A percentile compares a stretch with the other conserved stretches of the same genome.
Conservation (phyloP, 177 flowering plant species). For the Vitis hybrid region DNA sequence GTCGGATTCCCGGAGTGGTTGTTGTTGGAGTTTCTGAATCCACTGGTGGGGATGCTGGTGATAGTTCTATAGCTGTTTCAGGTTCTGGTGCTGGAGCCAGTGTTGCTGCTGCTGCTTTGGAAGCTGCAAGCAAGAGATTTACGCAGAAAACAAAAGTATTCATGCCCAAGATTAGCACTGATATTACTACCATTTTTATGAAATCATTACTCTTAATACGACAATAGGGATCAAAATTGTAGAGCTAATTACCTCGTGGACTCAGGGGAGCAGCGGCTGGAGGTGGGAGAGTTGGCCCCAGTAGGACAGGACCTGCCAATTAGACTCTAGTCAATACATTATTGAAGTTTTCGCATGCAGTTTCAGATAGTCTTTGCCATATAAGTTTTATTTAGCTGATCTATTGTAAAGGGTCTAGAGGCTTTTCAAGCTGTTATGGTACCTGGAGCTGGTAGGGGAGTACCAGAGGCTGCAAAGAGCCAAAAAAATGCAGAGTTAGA, state of each 20-base stretch:
- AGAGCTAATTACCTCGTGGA: slow-evolving; percentile 37
- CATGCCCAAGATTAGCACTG: too few species aligned
- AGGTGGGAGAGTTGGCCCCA: slow-evolving; percentile 49
- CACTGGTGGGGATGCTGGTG: slow-evolving; percentile 35
- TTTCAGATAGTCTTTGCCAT: too few species aligned
- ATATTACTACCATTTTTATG: too few species aligned
- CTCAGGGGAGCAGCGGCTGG: slow-evolving; percentile 32
- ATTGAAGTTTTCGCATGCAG: too few species aligned
- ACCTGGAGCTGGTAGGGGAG: slow-evolving; percentile 88
- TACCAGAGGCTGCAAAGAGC: slow-evolving; percentile 49
- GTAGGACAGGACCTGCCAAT: slow-evolving; percentile 46
- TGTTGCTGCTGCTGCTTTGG: slow-evolving; percentile 20
- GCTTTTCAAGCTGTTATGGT: not conserved
- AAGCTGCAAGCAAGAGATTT: slow-evolving; percentile 24
- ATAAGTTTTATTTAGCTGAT: not conserved
- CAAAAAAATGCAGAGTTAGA: slow-evolving; percentile 5
- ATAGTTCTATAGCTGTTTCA: not conserved
- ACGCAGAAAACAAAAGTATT: not conserved
- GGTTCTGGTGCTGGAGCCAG: slow-evolving; percentile 24
- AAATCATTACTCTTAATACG: too few species aligned
- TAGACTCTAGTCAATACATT: not conserved
- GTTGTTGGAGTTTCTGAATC: slow-evolving; percentile 29
- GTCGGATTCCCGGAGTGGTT: slow-evolving; percentile 37
- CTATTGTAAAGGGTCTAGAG: too few species aligned
- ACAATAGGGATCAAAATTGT: not conserved